Conservation (phyloP, 139 green algal species). For the Chlamydomonas asymmetrica region DNA sequence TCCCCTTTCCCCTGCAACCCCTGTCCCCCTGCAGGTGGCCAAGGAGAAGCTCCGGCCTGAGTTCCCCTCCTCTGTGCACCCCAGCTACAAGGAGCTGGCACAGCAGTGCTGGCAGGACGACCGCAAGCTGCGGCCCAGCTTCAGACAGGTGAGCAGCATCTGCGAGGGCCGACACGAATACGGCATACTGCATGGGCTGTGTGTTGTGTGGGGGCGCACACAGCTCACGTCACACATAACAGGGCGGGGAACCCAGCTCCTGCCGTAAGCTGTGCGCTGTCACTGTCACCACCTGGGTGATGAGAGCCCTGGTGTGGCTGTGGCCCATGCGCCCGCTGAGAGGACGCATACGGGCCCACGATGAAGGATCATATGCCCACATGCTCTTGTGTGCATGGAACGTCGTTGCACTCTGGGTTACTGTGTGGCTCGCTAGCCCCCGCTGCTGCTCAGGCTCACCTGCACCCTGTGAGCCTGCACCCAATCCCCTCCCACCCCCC, state of each 20-base stretch:
- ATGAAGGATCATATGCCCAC: too few species aligned
- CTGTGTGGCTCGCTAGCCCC: too few species aligned
- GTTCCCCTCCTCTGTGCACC: constrained; percentile 19
- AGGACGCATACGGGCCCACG: too few species aligned
- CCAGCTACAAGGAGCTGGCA: constrained; percentile 30
- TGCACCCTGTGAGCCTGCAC: too few species aligned
- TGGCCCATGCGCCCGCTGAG: neutral
- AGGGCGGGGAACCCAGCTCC: neutral
- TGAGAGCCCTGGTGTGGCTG: neutral
- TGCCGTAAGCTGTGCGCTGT: neutral
- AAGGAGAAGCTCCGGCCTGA: constrained; percentile 33
- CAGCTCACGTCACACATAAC: neutral
- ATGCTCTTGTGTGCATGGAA: too few species aligned
- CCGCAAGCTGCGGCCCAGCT: constrained; percentile 22
- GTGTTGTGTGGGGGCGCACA: neutral
- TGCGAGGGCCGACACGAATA: neutral
- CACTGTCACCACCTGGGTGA: neutral
- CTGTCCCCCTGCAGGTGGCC: too few species aligned
- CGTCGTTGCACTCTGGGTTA: too few species aligned
- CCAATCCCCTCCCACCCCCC: too few species aligned
- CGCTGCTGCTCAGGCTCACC: too few species aligned
- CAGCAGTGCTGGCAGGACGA: constrained; percentile 38
- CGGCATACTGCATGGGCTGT: too few species aligned
- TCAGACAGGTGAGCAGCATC: constrained; percentile 12
- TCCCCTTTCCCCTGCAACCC: too few species aligned